Percentiles rank a stretch among this genome's conserved stretches.
phyloP scores from a whole-genome alignment of 306 rosid species.

The Spatholobus suberectus region DNA sequence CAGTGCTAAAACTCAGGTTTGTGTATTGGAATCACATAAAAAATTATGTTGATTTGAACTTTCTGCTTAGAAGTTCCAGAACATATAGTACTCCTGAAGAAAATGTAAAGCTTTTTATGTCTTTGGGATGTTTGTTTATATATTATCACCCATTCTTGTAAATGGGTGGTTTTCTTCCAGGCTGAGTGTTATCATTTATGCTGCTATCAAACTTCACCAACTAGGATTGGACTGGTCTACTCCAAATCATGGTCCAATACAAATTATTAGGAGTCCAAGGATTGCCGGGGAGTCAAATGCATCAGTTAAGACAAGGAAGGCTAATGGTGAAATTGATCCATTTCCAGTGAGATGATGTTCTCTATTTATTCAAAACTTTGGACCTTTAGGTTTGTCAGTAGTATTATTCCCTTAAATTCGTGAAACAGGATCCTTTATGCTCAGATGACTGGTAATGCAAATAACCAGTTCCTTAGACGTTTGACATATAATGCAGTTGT shows the following conservation, averaged over 20 bases:
- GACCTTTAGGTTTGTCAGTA: neutral
- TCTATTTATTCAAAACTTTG: constrained; percentile 10
- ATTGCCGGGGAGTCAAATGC: constrained; percentile 46
- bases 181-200: constrained; percentile 81
- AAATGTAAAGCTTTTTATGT: constrained; percentile 13
- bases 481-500: neutral
- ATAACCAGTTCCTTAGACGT: neutral
- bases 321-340: constrained; percentile 44
- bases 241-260: constrained; percentile 66
- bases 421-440: constrained; percentile 4
- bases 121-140: constrained; percentile 24
- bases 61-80: neutral
- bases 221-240: constrained; percentile 80
- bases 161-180: constrained; percentile 51
- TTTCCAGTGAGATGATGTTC: constrained; percentile 50
- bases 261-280: constrained; percentile 44
- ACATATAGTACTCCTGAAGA: neutral
- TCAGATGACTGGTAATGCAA: constrained; percentile 9
- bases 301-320: constrained; percentile 57
- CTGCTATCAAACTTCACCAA: constrained; percentile 80
- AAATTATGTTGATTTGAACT: constrained; percentile 15
- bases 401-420: neutral
- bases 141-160: constrained; percentile 12
- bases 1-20: constrained; percentile 85
- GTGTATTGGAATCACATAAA: constrained; percentile 12